phyloP scores from a whole-genome alignment of 1,284 basidiomycete species.

The Phlebopus sp. region DNA sequence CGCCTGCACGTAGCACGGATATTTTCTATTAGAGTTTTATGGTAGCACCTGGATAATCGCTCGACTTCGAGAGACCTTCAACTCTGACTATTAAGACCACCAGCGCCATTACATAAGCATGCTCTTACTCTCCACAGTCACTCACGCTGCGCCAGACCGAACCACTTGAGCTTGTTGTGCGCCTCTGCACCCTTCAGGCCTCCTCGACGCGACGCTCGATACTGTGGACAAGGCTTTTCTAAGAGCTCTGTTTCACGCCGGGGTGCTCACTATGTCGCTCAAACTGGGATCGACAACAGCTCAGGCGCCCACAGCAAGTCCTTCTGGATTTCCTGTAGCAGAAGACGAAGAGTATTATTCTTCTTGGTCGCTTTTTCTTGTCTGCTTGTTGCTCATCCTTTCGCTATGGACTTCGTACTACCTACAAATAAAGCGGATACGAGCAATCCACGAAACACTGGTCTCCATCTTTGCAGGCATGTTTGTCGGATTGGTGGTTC shows the following conservation, averaged over 20 bases:
- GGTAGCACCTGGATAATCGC: too few species aligned
- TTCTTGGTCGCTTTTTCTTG: slow-evolving; percentile 92
- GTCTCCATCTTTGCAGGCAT: slow-evolving; percentile 96
- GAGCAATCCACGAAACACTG: slow-evolving; percentile 94
- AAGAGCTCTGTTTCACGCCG: neutral
- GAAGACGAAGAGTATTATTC: slow-evolving; percentile 90
- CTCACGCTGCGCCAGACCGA: too few species aligned
- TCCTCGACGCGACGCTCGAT: neutral
- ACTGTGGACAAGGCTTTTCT: neutral
- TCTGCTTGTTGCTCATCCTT: slow-evolving; percentile 90
- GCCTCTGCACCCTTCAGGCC: too few species aligned
- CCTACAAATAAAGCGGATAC: slow-evolving; percentile 94
- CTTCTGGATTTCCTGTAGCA: slow-evolving; percentile 39
- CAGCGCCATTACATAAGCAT: too few species aligned
- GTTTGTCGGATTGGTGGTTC: slow-evolving; percentile 90
- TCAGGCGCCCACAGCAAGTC: slow-evolving; percentile 16
- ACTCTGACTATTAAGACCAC: too few species aligned
- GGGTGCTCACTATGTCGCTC: slow-evolving; percentile 24
- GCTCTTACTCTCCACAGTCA: too few species aligned
- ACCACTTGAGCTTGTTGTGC: too few species aligned
- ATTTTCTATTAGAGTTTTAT: too few species aligned
- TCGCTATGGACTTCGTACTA: slow-evolving; percentile 98
- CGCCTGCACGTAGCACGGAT: too few species aligned
- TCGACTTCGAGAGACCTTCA: too few species aligned
- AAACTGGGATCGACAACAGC: slow-evolving; percentile 19